phyloP scores from a whole-genome alignment of 345 rosid species.

The Aegle marmelos region DNA sequence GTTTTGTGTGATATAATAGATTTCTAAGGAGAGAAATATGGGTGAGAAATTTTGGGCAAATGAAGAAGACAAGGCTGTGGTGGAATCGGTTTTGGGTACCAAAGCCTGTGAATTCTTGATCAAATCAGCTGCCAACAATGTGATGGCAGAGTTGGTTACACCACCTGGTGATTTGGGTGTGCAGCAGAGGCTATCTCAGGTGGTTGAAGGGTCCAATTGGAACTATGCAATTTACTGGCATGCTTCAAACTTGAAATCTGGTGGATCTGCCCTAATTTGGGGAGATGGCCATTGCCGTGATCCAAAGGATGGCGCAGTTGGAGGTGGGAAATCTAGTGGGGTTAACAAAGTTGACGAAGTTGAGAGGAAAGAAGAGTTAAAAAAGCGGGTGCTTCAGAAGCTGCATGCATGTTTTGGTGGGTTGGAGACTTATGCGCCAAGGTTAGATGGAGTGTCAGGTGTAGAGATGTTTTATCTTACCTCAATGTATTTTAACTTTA shows the following conservation, averaged over 20 bases:
- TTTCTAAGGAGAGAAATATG: constrained; percentile 38
- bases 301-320: constrained; percentile 30
- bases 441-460: constrained; percentile 51
- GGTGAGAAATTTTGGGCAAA: constrained; percentile 62
- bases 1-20: constrained; percentile 2
- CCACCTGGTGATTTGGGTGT: constrained; percentile 56
- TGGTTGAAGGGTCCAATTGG: constrained; percentile 75
- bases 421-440: constrained; percentile 32
- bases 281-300: constrained; percentile 77
- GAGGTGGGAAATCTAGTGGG: constrained; percentile 31
- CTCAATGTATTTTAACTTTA: constrained; percentile 64
- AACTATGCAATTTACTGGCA: constrained; percentile 78
- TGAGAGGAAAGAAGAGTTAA: constrained; percentile 56
- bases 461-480: constrained; percentile 71
- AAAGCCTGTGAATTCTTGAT: constrained; percentile 74
- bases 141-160: constrained; percentile 34
- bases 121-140: constrained; percentile 45
- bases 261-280: constrained; percentile 70
- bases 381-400: constrained; percentile 63
- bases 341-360: constrained; percentile 31
- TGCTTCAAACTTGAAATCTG: constrained; percentile 52
- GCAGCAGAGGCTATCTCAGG: constrained; percentile 55
- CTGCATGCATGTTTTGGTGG: constrained; percentile 55
- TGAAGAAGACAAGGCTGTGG: constrained; percentile 60
- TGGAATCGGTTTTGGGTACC: constrained; percentile 72